Conservation (phyloP, 768 basidiomycete species). For the Gyrodon lividus region DNA sequence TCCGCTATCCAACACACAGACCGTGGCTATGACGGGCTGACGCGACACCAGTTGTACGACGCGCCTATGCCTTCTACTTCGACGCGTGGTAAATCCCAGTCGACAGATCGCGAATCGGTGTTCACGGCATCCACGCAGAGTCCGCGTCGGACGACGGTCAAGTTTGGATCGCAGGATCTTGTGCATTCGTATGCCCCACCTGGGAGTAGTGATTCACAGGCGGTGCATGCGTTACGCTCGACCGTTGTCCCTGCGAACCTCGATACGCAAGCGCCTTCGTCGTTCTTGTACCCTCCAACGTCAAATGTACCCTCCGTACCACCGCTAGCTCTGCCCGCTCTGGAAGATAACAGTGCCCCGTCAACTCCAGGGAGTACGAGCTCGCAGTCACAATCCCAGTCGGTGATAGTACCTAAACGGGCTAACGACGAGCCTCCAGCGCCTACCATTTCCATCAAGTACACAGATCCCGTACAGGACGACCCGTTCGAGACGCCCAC, state of each 20-base stretch:
- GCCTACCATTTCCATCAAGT: slow-evolving; percentile 20
- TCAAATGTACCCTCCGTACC: slow-evolving; percentile 9
- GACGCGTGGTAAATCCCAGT: slow-evolving; percentile 24
- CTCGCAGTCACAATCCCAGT: slow-evolving; percentile 13
- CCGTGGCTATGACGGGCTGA: slow-evolving; percentile 49
- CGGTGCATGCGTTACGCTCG: slow-evolving; percentile 37
- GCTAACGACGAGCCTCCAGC: slow-evolving; percentile 31
- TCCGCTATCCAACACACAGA: slow-evolving; percentile 30
- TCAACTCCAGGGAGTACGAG: slow-evolving; percentile 27
- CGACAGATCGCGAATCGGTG: slow-evolving; percentile 38
- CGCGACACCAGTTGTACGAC: slow-evolving; percentile 86
- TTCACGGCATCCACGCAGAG: slow-evolving; percentile 32
- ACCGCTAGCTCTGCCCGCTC: slow-evolving; percentile 14
- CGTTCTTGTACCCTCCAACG: slow-evolving; percentile 28
- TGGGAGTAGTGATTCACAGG: slow-evolving; percentile 44
- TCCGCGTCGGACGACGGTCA: slow-evolving; percentile 57
- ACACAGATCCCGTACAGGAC: neutral
- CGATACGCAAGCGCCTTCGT: slow-evolving; percentile 9
- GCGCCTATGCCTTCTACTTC: slow-evolving; percentile 62
- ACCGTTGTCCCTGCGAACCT: slow-evolving; percentile 18
- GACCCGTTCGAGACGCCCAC: slow-evolving; percentile 33
- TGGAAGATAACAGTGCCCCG: slow-evolving; percentile 1
- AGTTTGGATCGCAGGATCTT: slow-evolving; percentile 71
- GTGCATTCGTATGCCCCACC: slow-evolving; percentile 72
- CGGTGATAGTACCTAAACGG: slow-evolving; percentile 24